A percentile compares a stretch with the other conserved stretches of the same genome.
Conservation (phyloP, 1,284 basidiomycete species). For the Exobasidium cylindrosporum region DNA sequence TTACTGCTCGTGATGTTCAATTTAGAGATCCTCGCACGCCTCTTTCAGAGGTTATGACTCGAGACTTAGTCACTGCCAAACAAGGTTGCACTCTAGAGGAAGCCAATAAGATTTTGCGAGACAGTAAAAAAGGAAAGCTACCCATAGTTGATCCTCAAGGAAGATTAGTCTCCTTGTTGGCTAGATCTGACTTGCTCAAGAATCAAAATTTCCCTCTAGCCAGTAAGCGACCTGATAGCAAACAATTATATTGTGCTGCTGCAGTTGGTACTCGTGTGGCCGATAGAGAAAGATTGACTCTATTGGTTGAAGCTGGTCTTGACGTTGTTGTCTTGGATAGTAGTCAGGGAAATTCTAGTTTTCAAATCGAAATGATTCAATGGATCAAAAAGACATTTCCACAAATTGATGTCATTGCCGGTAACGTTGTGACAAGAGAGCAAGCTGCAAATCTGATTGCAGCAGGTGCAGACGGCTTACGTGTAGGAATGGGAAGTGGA, state of each 20-base stretch:
- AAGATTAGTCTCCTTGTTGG: conserved; percentile 47
- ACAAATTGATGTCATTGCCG: conserved; percentile 83
- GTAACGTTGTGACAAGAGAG: conserved; percentile 96
- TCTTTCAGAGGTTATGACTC: conserved; percentile 87
- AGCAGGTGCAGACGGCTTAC: conserved; percentile 89
- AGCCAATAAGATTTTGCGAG: conserved; percentile 90
- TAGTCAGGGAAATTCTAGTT: conserved; percentile 92
- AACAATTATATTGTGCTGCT: conserved; percentile 97
- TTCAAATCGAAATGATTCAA: conserved; percentile 88
- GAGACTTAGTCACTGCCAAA: conserved; percentile 49
- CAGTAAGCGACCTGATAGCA: conserved; percentile 83
- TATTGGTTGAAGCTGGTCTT: conserved; percentile 88
- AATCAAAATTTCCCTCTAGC: conserved; percentile 96
- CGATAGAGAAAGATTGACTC: conserved; percentile 78
- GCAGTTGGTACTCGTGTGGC: conserved; percentile 88
- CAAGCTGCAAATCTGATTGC: conserved; percentile 91
- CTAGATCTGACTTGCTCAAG: conserved; percentile 91
- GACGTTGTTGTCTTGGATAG: conserved; percentile 96
- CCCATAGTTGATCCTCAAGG: conserved; percentile 57
- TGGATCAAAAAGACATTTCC: conserved; percentile 82
- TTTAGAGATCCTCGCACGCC: conserved; percentile 72
- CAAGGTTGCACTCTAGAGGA: conserved; percentile 66
- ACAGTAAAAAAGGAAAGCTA: conserved; percentile 96
- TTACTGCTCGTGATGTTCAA: conserved; percentile 93
- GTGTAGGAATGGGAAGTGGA: conserved; percentile 95